Evolutionary conservation across 2,329 filamentous ascomycete species (phyloP).

Genomic region (Scedosporium aurantiacum): DNA sequence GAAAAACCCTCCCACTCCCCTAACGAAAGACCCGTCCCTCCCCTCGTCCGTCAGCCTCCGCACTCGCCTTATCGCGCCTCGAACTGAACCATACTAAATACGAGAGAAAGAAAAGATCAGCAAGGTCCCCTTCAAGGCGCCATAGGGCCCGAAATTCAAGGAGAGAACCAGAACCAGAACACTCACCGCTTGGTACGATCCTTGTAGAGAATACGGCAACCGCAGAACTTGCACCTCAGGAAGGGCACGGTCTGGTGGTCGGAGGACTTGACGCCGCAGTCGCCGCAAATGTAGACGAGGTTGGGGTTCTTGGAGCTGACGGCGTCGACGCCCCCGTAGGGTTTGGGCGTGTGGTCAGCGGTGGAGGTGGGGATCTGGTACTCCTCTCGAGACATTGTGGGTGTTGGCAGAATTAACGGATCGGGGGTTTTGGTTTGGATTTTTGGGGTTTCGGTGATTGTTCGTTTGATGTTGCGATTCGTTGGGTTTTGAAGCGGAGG

Average conservation of each 20-base stretch:
- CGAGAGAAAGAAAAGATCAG: conserved; percentile 12
- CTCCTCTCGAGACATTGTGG: conserved; percentile 58
- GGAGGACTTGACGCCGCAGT: conserved; percentile 37
- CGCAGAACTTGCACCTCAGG: conserved; percentile 93
- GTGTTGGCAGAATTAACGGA: background rate
- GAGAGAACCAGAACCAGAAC: background rate
- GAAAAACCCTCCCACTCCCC: background rate
- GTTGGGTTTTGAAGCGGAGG: no score
- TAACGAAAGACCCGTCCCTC: conserved; percentile 1
- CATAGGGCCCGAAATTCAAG: background rate
- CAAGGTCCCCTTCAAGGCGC: background rate
- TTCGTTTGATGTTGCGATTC: no score
- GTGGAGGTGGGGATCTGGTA: conserved; percentile 59
- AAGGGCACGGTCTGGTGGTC: conserved; percentile 58
- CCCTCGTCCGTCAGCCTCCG: background rate
- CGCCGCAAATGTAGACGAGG: conserved; percentile 29
- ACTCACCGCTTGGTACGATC: conserved; percentile 90
- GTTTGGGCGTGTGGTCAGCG: background rate
- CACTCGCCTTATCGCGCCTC: conserved; percentile 59
- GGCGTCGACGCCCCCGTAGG: conserved; percentile 17
- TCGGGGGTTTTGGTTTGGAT: background rate
- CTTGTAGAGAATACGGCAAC: conserved; percentile 93
- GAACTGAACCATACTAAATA: conserved; percentile 86
- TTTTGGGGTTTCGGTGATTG: background rate
- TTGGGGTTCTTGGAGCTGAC: conserved; percentile 25